These are phyloP conservation scores for Blastomyces gilchristii DNA, from an alignment of 2,329 filamentous ascomycete genomes.

Conservation along the genomic window DNA sequence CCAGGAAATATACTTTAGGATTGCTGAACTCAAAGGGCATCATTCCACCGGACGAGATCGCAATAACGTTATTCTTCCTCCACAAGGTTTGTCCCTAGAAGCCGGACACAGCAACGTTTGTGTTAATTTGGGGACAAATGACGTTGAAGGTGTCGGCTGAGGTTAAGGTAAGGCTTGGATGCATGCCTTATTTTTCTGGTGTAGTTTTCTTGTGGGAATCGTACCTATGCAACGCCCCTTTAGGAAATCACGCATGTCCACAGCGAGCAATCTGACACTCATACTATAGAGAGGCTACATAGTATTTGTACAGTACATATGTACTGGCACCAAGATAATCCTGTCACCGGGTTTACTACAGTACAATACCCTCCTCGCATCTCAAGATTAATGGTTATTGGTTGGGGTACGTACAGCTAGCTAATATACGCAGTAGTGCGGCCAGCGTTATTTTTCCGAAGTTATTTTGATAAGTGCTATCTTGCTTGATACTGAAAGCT, in stretches of 20 bases:
- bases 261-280: neutral
- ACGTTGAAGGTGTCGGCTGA: neutral
- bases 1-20: neutral
- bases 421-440: neutral
- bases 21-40: neutral
- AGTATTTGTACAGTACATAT: neutral
- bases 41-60: neutral
- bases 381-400: no score
- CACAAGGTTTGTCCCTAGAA: neutral
- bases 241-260: neutral
- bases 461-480: no score
- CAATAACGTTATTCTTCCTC: neutral
- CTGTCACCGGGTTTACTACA: no score
- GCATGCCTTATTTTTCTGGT: neutral
- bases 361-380: no score
- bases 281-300: neutral
- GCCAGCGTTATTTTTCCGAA: neutral
- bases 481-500: neutral
- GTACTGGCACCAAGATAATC: no score
- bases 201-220: neutral
- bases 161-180: slow-evolving; percentile 3
- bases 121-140: neutral
- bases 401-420: neutral
- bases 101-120: neutral
- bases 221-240: neutral